These are phyloP conservation scores for Arabidopsis thaliana DNA, from an alignment of 345 rosid genomes.

Conservation along the genomic window DNA sequence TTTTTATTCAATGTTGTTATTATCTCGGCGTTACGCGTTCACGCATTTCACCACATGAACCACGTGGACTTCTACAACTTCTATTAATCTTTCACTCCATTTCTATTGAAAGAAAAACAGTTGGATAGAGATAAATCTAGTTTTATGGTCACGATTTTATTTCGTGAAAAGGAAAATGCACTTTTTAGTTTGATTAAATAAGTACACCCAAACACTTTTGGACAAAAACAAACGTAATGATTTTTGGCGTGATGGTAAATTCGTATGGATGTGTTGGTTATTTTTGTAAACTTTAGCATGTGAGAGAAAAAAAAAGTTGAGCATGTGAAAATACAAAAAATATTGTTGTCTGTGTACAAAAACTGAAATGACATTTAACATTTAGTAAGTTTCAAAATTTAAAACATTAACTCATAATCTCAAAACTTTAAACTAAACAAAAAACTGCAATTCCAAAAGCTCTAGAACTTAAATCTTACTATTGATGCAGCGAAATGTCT, in stretches of 20 bases:
- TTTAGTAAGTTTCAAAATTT: background rate
- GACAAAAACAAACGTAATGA: background rate
- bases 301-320: background rate
- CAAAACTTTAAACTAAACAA: no score
- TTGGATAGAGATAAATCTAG: background rate
- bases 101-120: background rate
- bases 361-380: background rate
- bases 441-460: background rate
- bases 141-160: background rate
- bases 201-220: background rate
- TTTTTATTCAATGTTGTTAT: background rate
- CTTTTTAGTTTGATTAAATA: background rate
- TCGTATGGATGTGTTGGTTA: background rate
- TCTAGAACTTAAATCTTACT: background rate
- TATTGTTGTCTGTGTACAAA: background rate
- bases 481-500: no score
- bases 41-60: conserved; percentile 34
- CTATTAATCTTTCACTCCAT: background rate
- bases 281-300: background rate
- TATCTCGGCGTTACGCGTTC: conserved; percentile 40
- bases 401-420: no score
- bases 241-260: background rate
- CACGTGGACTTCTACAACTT: conserved; percentile 35
- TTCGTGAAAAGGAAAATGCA: background rate
- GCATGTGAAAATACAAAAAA: background rate